Evolutionary conservation across 768 basidiomycete genomes (phyloP).

Genomic region (Mycena leptocephala): DNA sequence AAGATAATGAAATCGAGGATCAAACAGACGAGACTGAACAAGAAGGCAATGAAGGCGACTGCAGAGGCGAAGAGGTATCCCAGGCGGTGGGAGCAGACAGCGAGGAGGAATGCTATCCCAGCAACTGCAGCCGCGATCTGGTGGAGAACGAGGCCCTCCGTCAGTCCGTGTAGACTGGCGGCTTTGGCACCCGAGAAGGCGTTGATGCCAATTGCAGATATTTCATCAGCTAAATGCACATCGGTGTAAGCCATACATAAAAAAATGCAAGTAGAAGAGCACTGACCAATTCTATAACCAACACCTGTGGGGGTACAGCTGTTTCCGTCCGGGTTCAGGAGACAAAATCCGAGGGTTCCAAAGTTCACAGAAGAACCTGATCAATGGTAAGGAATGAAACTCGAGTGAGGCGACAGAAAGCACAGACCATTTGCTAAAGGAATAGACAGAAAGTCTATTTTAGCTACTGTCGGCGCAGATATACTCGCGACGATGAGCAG

Average conservation of each 20-base stretch:
- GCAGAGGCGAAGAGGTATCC: conserved; percentile 37
- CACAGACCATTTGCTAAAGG: conserved; percentile 20
- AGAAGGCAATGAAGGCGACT: conserved; percentile 37
- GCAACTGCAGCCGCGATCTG: conserved; percentile 68
- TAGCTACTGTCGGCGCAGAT: conserved; percentile 30
- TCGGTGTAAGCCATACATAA: not conserved
- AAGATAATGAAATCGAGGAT: conserved; percentile 38
- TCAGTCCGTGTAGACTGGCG: conserved; percentile 64
- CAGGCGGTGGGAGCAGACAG: conserved; percentile 55
- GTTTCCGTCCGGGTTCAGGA: conserved; percentile 20
- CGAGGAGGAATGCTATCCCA: conserved; percentile 64
- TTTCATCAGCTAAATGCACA: conserved; percentile 16
- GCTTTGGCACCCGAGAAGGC: conserved; percentile 42
- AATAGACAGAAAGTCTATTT: conserved; percentile 36
- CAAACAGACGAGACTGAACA: conserved; percentile 28
- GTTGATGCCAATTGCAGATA: conserved; percentile 27
- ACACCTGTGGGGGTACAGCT: conserved; percentile 33
- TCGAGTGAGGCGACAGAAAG: not conserved
- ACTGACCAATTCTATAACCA: conserved; percentile 38
- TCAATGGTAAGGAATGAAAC: not conserved
- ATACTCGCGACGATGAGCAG: conserved; percentile 39
- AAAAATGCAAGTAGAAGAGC: no score
- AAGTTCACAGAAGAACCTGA: conserved; percentile 30
- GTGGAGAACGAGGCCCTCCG: conserved; percentile 69
- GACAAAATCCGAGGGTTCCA: conserved; percentile 36